Evolutionary conservation across 495 filamentous ascomycete genomes (phyloP), one percentile per base, ranked within the genome.

Genomic region (Aspergillus heteromorphus): DNA sequence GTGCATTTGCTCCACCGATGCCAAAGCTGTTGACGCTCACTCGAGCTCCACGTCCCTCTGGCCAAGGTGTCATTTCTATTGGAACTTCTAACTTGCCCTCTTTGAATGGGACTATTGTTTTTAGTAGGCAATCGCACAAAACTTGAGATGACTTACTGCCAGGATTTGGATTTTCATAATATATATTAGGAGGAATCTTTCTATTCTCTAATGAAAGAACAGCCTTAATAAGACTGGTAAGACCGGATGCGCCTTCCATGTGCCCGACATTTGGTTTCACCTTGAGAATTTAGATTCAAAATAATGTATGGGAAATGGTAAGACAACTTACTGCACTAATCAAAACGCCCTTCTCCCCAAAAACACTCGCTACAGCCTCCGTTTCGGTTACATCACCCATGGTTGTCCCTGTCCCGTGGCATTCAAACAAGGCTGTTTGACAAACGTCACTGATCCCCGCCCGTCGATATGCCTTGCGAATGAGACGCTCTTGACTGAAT

Each of bases 321-420:
- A 40, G 31, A 6, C 6, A 2, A 53, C 49, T 50, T 21, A 62
- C 65, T 9, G 66, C 51, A 36, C 58, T 57, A 16, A 69, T 65
- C 18, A 58, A 38, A 1, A 63, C 57, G 0, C 59, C 59, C 2
- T 54, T 38, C 2, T 57, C 17, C 1, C 40, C 42, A 18, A 65
- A 67, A 2, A 65, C n/a, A 6, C 54, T 59, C 7, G 57, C 64
- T 4, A 69, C 58, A 1, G 53, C 66, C 2, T 53, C 45, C 3
- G 58, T 56, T 52, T 69, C 67, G 0, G 56, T 53, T 1, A 49
- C 38, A 49, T 76, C 73, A 0, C 73, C 73, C 0, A 67, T 64
- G 1, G 43, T 45, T 0, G 79, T 83, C 1, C 79, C 79, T 2
- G 80, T 83, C 0, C 78, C 78, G 52, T 82, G 79, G 19, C 68